These are phyloP conservation scores for Aquilaria yunnanensis DNA, from an alignment of 345 rosid genomes.

Conservation along the genomic window DNA sequence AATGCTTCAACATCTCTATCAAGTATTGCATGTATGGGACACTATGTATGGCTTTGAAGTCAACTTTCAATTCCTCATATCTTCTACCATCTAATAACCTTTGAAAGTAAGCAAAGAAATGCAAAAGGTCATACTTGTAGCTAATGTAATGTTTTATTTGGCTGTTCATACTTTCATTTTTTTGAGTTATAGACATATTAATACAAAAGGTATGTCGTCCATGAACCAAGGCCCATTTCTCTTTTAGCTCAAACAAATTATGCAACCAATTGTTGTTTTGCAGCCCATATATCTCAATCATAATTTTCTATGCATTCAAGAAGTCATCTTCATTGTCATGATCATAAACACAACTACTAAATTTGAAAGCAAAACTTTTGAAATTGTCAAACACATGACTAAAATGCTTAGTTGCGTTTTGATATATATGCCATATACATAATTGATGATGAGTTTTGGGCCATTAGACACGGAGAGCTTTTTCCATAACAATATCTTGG, in stretches of 20 bases:
- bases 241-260: slow-evolving; percentile 21
- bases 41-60: slow-evolving; percentile 17
- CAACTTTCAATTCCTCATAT: slow-evolving; percentile 29
- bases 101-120: slow-evolving; percentile 24
- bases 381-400: slow-evolving; percentile 22
- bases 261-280: slow-evolving; percentile 26
- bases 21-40: slow-evolving; percentile 19
- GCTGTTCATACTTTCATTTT: slow-evolving; percentile 13
- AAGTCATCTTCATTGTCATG: slow-evolving; percentile 26
- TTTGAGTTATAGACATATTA: slow-evolving; percentile 16
- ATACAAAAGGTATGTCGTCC: slow-evolving; percentile 28
- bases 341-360: slow-evolving; percentile 24
- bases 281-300: slow-evolving; percentile 22
- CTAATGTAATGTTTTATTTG: slow-evolving; percentile 24
- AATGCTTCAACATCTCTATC: slow-evolving; percentile 28
- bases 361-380: slow-evolving; percentile 17
- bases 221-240: slow-evolving; percentile 31
- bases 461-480: slow-evolving; percentile 16
- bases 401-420: slow-evolving; percentile 23
- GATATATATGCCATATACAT: slow-evolving; percentile 34
- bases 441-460: slow-evolving; percentile 18
- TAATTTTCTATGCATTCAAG: slow-evolving; percentile 24
- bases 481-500: slow-evolving; percentile 21
- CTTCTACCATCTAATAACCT: slow-evolving; percentile 24
- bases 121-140: slow-evolving; percentile 22